Evolutionary conservation across 2,329 filamentous ascomycete species (phyloP), one percentile per base, ranked within the genome.

Genomic region (Cordyceps cicadae): DNA sequence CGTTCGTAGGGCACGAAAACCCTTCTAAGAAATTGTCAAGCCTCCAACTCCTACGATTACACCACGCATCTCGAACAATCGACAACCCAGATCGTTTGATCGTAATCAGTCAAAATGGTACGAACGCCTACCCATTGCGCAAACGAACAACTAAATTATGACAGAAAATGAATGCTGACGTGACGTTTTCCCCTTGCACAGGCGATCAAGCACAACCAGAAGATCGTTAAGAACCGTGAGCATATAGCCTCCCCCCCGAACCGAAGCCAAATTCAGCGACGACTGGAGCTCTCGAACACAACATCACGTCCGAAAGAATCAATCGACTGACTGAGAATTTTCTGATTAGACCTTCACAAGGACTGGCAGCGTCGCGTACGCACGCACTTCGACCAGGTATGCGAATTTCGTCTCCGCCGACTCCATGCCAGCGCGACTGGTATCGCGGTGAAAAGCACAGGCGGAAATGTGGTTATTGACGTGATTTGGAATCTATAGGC

Each of bases 151-250:
- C 15, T 46, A 52, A 48, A 9, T 21, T 19, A 49, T 49, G 64
- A 46, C 65, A 56, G 60, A 61, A 57, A 37, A 65, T 63, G 63
- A 62, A 69, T 69, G 66, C 72, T 73, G 65, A 71, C 71, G 72
- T 62, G 71, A 63, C 55, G 67, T 69, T 65, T 70, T 60, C 65
- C 68, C 71, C 60, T 63, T 60, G 59, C 68, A 70, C 74, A 88
- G 92, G 90, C 93, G 86, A 96, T 97, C 91, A 96, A 96, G 88
- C 92, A 97, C 89, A 97, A 97, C 85, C 92, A 97, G 85, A 89
- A 93, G 85, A 88, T 97, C 80, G 88, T 89, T 78, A 89, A 93
- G 87, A 96, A 95, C 87, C 92, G 88, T 91, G 82, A 83, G 88
- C 74, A 71, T 65, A 55, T 46, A 63, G 66, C 64, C 67, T 63